Evolutionary conservation across 2,329 filamentous ascomycete genomes (phyloP), one percentile per base, ranked within the genome.

Genomic region (Emergomyces orientalis): DNA sequence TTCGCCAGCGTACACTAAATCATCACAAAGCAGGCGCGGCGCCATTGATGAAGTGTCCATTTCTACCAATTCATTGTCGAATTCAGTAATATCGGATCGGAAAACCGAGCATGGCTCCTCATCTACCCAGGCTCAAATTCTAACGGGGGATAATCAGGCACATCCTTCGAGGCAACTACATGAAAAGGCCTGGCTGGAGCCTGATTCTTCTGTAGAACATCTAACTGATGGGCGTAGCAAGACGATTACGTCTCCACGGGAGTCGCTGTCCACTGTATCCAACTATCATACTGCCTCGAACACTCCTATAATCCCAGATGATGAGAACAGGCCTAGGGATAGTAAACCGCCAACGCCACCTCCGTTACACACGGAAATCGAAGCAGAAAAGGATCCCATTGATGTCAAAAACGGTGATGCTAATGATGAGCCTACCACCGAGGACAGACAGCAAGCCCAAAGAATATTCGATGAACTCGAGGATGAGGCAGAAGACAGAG

Each of bases 401-500:
- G 67, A 69, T 47, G 17, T 11, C 9, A 32, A 49, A 3, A 14
- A 51, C 14, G 27, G 22, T 13, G 47, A 52, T 9, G 41, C 59
- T n/a, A 41, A 67, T 14, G 66, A 68, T 25, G 66, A 71, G 3
- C 71, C 80, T 4, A 78, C 84, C 1, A 83, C 86, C 45, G 86
- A 89, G 63, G 91, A 96, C 69, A 82, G 84, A 25, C 84, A 88
- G 67, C 90, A 89, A 72, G 94, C 93, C 0, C 83, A 87, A 68
- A 87, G 86, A 71, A 91, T 99, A 49, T 97, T 85, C 72, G 88
- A 93, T 63, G 91, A 92, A 47, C 85, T 88, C 64, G 71, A 74
- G 56, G 91, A 96, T 71, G 87, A 90, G 60, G 88, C 92, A 64
- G 86, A 94, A 27, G 82, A 83, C 49, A 91, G 90, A 71, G 86